Base-by-base conservation (phyloP, 108 stramenopile genomes). In the Mediolabrus comicus region DNA sequence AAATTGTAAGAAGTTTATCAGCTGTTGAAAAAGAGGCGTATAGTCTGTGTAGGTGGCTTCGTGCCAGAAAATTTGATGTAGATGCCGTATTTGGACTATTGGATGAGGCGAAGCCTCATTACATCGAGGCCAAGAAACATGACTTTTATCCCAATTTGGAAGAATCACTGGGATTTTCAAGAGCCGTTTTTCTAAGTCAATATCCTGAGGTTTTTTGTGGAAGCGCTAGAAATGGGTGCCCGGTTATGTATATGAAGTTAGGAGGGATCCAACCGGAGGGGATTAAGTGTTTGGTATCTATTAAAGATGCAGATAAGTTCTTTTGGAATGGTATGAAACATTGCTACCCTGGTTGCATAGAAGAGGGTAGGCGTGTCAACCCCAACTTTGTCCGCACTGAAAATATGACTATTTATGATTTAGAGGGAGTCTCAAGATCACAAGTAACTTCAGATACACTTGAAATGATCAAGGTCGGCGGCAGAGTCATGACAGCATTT, bases 41-140 rank as follows among this genome's bases (percentile, higher is more conserved):
- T 56, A 73, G 73, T 11, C 59, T 79, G 0, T 79, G 78, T 28
- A 27, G 78, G 57, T 79, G 74, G 54, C 51, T 79, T 11, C 35
- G 78, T 7, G 72, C 78, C 0, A 43, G 78, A 0, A 74, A 79
- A 30, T 79, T 79, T 57, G 78, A 79, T 55, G 78, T 79, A 12
- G 72, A 74, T 11, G 67, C 65, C 14, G 78, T 79, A 32, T 69
- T 79, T 53, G 78, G 55, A 22, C 13, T 79, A 16, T 53, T 75
- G 25, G 67, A 74, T 28, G 49, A 69, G 29, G 72, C 73, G 0
- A 74, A 62, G 25, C 61, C 69, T 27, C 78, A 85, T 77, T 71
- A 84, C 82, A 4, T 72, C 62, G 33, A 83, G 65, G 72, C 89
- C 78, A 53, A 86, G 83, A 32, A 85, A 75, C 62, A 88, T 81